Base-by-base conservation (phyloP, 2,329 filamentous ascomycete species). In the Emergomyces africanus region DNA sequence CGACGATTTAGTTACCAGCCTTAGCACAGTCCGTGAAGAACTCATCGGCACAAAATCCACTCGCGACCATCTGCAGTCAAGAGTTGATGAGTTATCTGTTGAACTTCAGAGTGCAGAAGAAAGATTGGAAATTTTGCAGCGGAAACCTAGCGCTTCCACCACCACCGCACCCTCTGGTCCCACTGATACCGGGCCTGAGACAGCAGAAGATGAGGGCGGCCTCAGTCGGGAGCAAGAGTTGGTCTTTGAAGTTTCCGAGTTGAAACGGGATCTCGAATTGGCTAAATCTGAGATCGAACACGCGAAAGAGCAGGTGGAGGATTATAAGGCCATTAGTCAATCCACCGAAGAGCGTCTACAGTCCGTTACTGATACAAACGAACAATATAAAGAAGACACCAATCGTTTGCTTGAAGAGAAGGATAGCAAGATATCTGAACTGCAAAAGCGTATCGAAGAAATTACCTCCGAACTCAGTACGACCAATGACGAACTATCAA, bases 31-130 rank as follows among this genome's bases (percentile, higher is more conserved):
- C 56, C 89, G 92, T 50, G 91, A 97, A 71, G 90, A 96, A 66
- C 82, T 95, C 57, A 84, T 94, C 51, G 85, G 86, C 30, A 84
- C 86, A 28, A 96, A 95, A 78, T 96, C 92, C 1, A 88, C 84
- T 53, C 85, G 88, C 54, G 92, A 97, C 70, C 89, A 96, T 70
- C 79, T 99, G 1, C 91, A 97, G 71, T 83, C 86, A 39, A 83
- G 91, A 60, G 89, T 96, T 2, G 88, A 95, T 64, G 92, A 97
- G 74, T 77, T 99, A 58, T 87, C 86, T 30, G 88, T 95, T 59
- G 90, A 97, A 70, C 78, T 97, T 30, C 87, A 88, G 65, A 90
- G 87, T 67, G 90, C 91, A 0, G 90, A 97, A 71, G 94, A 97
- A 72, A 87, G 90, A 56, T 81, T 89, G 5, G 85, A 88, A 64